Evolutionary conservation across 2,329 filamentous ascomycete species (phyloP).

Genomic region (Escovopsis sp.): DNA sequence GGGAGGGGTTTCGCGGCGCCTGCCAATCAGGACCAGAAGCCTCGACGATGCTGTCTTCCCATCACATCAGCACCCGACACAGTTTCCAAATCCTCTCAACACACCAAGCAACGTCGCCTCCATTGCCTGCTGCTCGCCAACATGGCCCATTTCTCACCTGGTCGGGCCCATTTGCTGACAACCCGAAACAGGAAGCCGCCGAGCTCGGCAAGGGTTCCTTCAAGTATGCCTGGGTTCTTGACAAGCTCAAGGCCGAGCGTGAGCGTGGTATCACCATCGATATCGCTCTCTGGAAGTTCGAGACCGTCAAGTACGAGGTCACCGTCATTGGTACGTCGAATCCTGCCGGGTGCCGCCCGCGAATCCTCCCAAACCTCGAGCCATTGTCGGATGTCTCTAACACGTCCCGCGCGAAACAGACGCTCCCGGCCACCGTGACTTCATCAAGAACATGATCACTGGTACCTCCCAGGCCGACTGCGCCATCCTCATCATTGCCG

Average conservation of each 20-base stretch:
- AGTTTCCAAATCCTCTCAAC: too few relatives aligned
- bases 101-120: too few relatives aligned
- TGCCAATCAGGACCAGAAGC: neutral
- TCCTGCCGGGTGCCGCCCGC: neutral
- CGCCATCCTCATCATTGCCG: constrained; percentile 99
- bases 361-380: too few relatives aligned
- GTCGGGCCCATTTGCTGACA: constrained; percentile 5
- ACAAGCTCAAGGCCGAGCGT: constrained; percentile 99
- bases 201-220: constrained; percentile 99
- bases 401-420: constrained; percentile 34
- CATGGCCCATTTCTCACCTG: too few relatives aligned
- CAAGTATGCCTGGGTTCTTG: constrained; percentile 99
- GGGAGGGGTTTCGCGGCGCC: neutral
- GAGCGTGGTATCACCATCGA: constrained; percentile 99
- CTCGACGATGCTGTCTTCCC: neutral
- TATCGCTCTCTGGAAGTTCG: constrained; percentile 99
- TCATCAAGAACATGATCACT: constrained; percentile 99
- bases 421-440: constrained; percentile 98
- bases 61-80: too few relatives aligned
- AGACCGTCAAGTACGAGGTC: constrained; percentile 95
- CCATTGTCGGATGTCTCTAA: too few relatives aligned
- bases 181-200: constrained; percentile 66
- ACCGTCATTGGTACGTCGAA: constrained; percentile 78
- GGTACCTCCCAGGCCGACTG: constrained; percentile 99
- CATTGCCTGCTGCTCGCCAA: too few relatives aligned